Conservation (phyloP, 2,329 filamentous ascomycete genomes). For the Talaromyces sp. region DNA sequence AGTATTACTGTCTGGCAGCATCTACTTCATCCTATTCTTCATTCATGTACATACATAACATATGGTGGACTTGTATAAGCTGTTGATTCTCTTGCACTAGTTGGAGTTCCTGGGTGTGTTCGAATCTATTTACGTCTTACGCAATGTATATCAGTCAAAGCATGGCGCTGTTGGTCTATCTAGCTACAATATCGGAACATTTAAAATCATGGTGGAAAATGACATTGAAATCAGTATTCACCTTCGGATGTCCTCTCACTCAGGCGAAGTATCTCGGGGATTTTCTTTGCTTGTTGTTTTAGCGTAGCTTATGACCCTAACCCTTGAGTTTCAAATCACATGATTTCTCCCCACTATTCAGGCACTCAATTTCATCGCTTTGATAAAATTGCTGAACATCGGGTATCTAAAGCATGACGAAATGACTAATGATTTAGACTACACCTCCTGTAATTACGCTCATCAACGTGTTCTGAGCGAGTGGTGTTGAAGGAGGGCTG, state of each 20-base stretch:
- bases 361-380: not conserved
- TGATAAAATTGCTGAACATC: too few relatives aligned
- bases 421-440: not conserved
- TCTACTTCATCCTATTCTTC: not conserved
- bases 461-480: not conserved
- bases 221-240: not conserved
- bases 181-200: not conserved
- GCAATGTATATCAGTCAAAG: conserved; percentile 3
- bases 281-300: too few relatives aligned
- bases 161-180: conserved; percentile 5
- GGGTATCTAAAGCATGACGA: not conserved
- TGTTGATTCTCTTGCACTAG: conserved; percentile 4
- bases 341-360: conserved; percentile 4
- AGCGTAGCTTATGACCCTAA: not conserved
- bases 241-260: not conserved
- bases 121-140: not conserved
- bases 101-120: conserved; percentile 7
- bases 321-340: conserved; percentile 1
- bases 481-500: not conserved
- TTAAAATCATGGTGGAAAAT: not conserved
- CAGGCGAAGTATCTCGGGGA: too few relatives aligned
- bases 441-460: too few relatives aligned
- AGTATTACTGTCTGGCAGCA: not conserved
- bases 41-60: conserved; percentile 7
- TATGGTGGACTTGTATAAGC: not conserved